Base-by-base conservation (phyloP, 2,329 filamentous ascomycete genomes). In the Colletotrichum agaves region DNA sequence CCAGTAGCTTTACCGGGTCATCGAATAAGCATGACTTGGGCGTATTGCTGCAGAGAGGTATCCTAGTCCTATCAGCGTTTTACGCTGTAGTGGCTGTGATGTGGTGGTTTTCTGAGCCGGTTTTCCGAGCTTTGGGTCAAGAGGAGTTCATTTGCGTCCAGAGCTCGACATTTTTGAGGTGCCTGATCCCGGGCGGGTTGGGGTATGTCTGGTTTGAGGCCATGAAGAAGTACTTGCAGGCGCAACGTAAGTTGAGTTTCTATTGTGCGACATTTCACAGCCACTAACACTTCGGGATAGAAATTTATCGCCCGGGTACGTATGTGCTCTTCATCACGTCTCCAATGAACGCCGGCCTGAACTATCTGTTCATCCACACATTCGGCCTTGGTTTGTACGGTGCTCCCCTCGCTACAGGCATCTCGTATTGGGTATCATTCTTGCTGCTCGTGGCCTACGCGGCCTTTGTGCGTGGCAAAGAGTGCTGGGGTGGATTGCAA, bases 161-260 rank as follows among this genome's bases (percentile, higher is more conserved):
- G 67, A 92, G 91, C 58, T 88, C 92, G 1, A 85, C 82, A 47
- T 97, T 97, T 70, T 79, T 97, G 7, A 89, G 85, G 2, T 87
- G 89, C 12, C 79, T 97, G 50, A 91, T 93, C 1, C 93, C 93
- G 0, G 93, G 93, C 0, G 93, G 93, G 0, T 79, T 97, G 41
- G 93, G 93, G 0, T 97, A 97, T 73, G 88, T 97, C 44, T 97
- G 92, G 80, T 97, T 97, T 68, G 93, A 97, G 78, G 85, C 88
- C 5, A 88, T 94, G 75, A 97, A 97, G 81, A 93, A 95, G 73
- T 97, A 90, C 72, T 84, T 97, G 1, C 94, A 97, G 78, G 94
- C 94, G 0, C 94, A 97, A 79, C 92, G 92, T 85, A 87, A 87
- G 76, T 88, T 23, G 7, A 19, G 13, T 46, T 46, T 31, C 41